Evolutionary conservation across 1,284 basidiomycete species (phyloP).

Genomic region (Moesziomyces sp.): DNA sequence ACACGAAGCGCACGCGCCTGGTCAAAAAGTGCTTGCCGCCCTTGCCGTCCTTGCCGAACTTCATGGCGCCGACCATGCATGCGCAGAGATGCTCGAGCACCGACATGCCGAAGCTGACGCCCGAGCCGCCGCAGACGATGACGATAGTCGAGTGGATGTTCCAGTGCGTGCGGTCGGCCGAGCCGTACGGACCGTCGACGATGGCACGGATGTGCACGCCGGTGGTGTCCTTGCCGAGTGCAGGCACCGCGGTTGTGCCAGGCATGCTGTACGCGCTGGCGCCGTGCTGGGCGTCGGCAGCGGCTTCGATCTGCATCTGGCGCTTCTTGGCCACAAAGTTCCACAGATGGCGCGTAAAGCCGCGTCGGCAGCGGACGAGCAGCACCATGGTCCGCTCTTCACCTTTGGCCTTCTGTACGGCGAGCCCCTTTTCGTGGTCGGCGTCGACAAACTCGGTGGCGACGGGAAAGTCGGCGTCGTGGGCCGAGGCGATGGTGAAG

Average conservation of each 20-base stretch:
- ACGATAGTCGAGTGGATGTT: slow-evolving; percentile 74
- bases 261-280: slow-evolving; percentile 41
- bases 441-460: slow-evolving; percentile 49
- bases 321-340: slow-evolving; percentile 68
- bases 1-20: slow-evolving; percentile 79
- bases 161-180: slow-evolving; percentile 77
- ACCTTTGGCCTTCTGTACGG: slow-evolving; percentile 67
- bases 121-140: slow-evolving; percentile 82
- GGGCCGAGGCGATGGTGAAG: slow-evolving; percentile 80
- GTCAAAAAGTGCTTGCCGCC: slow-evolving; percentile 71
- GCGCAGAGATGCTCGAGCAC: slow-evolving; percentile 79
- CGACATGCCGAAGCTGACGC: slow-evolving; percentile 80
- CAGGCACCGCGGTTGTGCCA: slow-evolving; percentile 49
- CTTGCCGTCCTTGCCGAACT: slow-evolving; percentile 52
- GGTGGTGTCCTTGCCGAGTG: slow-evolving; percentile 57
- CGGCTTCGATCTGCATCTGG: slow-evolving; percentile 52
- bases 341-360: slow-evolving; percentile 82
- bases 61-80: slow-evolving; percentile 70
- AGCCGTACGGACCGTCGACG: slow-evolving; percentile 84
- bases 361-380: slow-evolving; percentile 79
- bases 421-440: slow-evolving; percentile 39
- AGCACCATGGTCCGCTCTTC: slow-evolving; percentile 75
- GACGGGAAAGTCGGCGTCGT: slow-evolving; percentile 70
- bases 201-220: slow-evolving; percentile 76
- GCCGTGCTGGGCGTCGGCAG: slow-evolving; percentile 46